Base-by-base conservation (phyloP, 441 rosid species). In the Hura crepitans region DNA sequence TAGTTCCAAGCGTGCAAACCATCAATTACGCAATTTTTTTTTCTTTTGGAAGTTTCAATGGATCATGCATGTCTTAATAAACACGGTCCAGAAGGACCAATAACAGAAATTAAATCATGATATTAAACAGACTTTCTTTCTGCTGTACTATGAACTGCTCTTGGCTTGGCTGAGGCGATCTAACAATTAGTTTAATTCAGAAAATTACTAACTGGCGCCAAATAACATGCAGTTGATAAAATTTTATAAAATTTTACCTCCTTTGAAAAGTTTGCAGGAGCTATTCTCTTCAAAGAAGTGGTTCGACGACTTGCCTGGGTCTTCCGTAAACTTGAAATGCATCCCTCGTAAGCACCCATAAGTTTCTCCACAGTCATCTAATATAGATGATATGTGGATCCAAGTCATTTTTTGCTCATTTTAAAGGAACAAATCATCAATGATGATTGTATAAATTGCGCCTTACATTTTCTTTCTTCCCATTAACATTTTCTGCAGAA, bases 231-330 rank as follows among this genome's bases (percentile, higher is more conserved):
- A 42, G 1, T 42, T 42, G 46, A 42, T 3, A 10, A 42, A 45
- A 22, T 22, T 51, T 51, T 22, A 28, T 47, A 22, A 2, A 42
- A 43, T 46, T 5, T 15, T 81, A 92, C 99, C 93, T 75, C 84
- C 83, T 84, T 90, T 6, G 99, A 85, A 74, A 95, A 95, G 86
- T 92, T 95, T 35, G 90, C 99, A 0, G 97, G 98, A 31, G 91
- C 69, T 49, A 95, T 85, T 81, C 83, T 84, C 90, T 80, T 88
- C 77, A 95, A 78, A 56, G 99, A 92, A 76, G 81, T 57, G 59
- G 67, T 73, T 23, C 96, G 91, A 42, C 97, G 86, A 42, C 71
- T 77, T 42, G 86, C 66, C 77, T 90, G 97, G 28, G 87, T 57
- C 81, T 83, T 87, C 30, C 96, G 77, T 72, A 92, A 71, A 76